Percentiles rank a stretch among this genome's conserved stretches.
These are phyloP conservation scores for Colletotrichum viniferum DNA, from an alignment of 2,329 filamentous ascomycete species.

Conservation along the genomic window DNA sequence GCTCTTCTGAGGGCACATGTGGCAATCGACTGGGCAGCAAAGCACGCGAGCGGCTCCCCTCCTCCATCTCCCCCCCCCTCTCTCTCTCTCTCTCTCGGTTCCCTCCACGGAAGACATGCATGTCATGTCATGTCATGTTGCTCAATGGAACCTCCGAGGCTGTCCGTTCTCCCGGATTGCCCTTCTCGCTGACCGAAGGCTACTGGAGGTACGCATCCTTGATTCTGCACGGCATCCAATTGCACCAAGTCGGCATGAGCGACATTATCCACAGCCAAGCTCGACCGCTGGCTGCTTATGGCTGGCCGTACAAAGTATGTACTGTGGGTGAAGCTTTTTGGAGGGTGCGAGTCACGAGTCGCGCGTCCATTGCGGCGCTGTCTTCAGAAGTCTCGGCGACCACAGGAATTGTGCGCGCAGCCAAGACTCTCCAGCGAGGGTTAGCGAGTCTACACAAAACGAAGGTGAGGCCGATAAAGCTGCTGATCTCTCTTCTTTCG, in stretches of 20 bases:
- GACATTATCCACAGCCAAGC: neutral
- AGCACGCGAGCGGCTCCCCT: conserved; percentile 5
- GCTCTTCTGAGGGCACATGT: conserved; percentile 10
- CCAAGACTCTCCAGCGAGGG: conserved; percentile 1
- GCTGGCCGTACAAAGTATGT: neutral
- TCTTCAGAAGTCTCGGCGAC: neutral
- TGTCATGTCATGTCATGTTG: neutral
- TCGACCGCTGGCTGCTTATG: neutral
- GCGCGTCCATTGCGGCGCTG: neutral
- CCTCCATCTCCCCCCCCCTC: neutral
- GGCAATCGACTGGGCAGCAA: conserved; percentile 4
- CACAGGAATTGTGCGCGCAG: neutral
- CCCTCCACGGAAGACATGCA: neutral
- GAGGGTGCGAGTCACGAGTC: neutral
- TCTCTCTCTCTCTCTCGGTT: neutral
- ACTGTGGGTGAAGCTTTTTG: neutral
- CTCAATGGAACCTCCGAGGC: neutral
- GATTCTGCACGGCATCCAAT: neutral
- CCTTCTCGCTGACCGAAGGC: neutral
- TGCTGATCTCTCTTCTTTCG: neutral
- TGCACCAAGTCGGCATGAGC: neutral
- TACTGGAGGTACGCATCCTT: neutral
- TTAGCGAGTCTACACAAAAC: conserved; percentile 13
- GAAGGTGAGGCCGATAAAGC: neutral
- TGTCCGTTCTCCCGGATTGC: neutral